Evolutionary conservation across 768 basidiomycete genomes (phyloP).

Genomic region (Chalciporus sphaerocephalus): DNA sequence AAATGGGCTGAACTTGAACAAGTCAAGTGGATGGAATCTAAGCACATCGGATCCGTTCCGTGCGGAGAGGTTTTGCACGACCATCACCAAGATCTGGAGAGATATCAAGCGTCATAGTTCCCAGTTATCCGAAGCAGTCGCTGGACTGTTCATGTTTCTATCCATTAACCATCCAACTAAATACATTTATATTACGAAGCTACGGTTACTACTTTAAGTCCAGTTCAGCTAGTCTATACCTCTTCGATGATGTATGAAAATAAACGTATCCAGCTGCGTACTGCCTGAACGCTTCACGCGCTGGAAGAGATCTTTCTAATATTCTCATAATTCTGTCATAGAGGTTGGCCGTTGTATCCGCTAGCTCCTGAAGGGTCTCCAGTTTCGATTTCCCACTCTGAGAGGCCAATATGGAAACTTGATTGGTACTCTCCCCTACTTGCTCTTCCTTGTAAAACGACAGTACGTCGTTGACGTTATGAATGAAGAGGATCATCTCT

Average conservation of each 20-base stretch:
- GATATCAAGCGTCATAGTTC: too few species aligned
- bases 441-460: slow-evolving; percentile 43
- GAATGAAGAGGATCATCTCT: slow-evolving; percentile 32
- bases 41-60: too few species aligned
- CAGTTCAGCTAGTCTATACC: slow-evolving; percentile 27
- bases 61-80: too few species aligned
- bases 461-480: slow-evolving; percentile 36
- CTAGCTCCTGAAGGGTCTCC: slow-evolving; percentile 22
- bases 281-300: slow-evolving; percentile 15
- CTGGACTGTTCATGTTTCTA: too few species aligned
- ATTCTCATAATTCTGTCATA: slow-evolving; percentile 25
- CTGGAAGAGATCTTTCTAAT: slow-evolving; percentile 14
- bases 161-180: too few species aligned
- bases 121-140: too few species aligned
- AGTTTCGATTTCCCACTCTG: slow-evolving; percentile 24
- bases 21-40: too few species aligned
- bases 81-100: too few species aligned
- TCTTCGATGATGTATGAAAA: slow-evolving; percentile 25
- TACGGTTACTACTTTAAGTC: slow-evolving; percentile 1
- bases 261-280: slow-evolving; percentile 24
- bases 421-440: slow-evolving; percentile 33
- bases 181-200: too few species aligned
- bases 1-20: too few species aligned
- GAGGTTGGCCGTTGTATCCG: slow-evolving; percentile 23
- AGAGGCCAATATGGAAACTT: slow-evolving; percentile 31